Base-by-base conservation (phyloP, 163 green algal genomes). In the Trebouxiophyceae sp. region DNA sequence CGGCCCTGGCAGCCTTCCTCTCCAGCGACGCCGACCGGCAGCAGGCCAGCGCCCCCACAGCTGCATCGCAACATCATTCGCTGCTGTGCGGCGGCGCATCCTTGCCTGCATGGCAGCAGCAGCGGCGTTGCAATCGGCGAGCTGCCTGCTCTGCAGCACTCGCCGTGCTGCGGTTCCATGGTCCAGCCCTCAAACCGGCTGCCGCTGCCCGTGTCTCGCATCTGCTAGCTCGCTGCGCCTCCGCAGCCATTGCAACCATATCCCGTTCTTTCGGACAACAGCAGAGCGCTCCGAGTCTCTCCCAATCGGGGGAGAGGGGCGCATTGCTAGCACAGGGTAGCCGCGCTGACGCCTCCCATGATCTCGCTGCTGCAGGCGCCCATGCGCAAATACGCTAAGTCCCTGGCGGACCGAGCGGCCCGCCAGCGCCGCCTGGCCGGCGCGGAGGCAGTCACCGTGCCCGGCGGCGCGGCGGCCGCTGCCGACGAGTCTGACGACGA, bases 1-100 rank as follows among this genome's bases (percentile, higher is more conserved):
- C 71, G 1, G 59, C 77, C 24, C 84, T 89, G n/a, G 60, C 58
- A 20, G 64, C 22, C 1, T 96, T 96, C 60, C 65, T 93, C 22
- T 7, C 46, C 29, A 34, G 30, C 30, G 62, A 71, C 29, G 62
- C 54, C 2, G 64, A 46, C 7, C 65, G 58, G 4, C 69, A 82
- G 67, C 61, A 77, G 58, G 74, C 74, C 19, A 20, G 73, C 19
- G n/a, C n/a, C 26, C 23, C 29, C 23, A 32, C 31, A 12, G 29
- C 5, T 23, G 31, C 22, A 54, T n/a, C n/a, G n/a, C n/a, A n/a
- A n/a, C n/a, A n/a, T n/a, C n/a, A n/a, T n/a, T n/a, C n/a, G 24
- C 19, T 26, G 26, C 7, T 26, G 32, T 34, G 8, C 24, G 32
- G 16, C 3, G 34, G 45, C 6, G 8, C 29, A 46, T 60, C 19